Base-by-base conservation (phyloP, 208 protist genomes). In the Trypanosoma platydactyli region DNA sequence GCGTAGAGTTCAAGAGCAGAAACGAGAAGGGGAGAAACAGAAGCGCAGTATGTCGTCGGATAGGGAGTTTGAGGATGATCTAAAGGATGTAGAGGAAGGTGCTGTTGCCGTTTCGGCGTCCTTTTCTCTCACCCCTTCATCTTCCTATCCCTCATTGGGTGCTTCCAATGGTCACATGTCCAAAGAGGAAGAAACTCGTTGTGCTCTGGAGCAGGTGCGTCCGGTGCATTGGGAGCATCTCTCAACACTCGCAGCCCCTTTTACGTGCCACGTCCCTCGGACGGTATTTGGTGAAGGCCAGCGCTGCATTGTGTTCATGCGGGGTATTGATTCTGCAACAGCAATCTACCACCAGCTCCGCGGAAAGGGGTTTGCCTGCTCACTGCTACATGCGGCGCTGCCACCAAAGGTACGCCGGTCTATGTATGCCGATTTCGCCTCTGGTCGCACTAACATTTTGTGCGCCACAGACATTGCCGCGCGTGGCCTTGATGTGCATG, bases 381-480 rank as follows among this genome's bases (percentile, higher is more conserved):
- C 83, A 27, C 73, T 92, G 16, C 72, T 94, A 38, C 84, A 94
- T 59, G 85, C 83, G 45, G 71, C 84, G 16, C 64, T 94, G 51
- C 89, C 89, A 13, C 68, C 61, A 63, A 40, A 33, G 55, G 89
- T 91, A 48, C 85, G 89, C 15, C 59, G 72, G 42, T 64, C 80
- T 15, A 84, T 86, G 74, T 92, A 85, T 68, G 60, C 60, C 1
- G 79, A 89, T 72, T 94, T 89, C 61, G 77, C 78, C 20, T 77
- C 80, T 9, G 94, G 94, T 12, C 75, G 89, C 12, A 93, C 89
- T 45, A 88, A 83, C 59, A 89, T 97, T 44, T 80, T 98, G 15
- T 93, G 97, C 55, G 86, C 91, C 11, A 97, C 94, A 1, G 92
- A 97, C 67, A 58, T 98, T 25, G 91, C 91, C 45, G 84, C 89